Evolutionary conservation across 495 filamentous ascomycete species (phyloP), one percentile per base, ranked within the genome.

Genomic region (Trichocladium antarcticum): DNA sequence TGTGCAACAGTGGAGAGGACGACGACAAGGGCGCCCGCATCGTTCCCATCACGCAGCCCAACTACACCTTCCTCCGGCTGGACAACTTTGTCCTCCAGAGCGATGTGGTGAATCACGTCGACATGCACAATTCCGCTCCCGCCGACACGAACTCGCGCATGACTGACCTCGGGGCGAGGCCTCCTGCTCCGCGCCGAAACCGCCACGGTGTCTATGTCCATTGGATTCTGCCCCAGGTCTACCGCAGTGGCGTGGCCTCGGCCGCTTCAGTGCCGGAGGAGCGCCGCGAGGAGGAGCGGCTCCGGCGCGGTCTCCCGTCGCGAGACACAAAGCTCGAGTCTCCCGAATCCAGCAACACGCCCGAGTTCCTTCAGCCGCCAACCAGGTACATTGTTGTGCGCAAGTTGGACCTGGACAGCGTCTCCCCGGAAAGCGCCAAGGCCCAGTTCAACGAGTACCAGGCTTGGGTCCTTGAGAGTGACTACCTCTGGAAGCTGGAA

Each of bases 11-110:
- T 3, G 21, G 15, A 6, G 1, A 11, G 5, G 22, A 31, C 12
- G 21, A 45, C 15, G 42, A 35, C 36, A 43, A 47, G 9, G 50
- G 39, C 38, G 56, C 66, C 15, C 63, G 63, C 17, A 75, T 79
- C 31, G 66, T 66, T 1, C 75, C 76, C 11, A 70, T 79, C 42
- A 71, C 68, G 1, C 74, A 78, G 56, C 76, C 76, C 5, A 75
- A 78, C 56, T 80, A 77, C 57, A 70, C 64, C 6, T 66, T 61
- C 29, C 67, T 80, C 0, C 70, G 68, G 0, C 56, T 74, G 6
- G 49, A 68, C 4, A 51, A 67, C 19, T 37, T 34, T 27, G 3
- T 64, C 6, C 40, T 73, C 7, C 64, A 73, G 27, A 52, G 53
- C 42, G 76, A 78, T 53, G 42, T 79, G 4, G 57, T 68, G 6